A percentile compares a stretch with the other conserved stretches of the same genome.
Evolutionary conservation across 768 basidiomycete species (phyloP).

Genomic region (Suillus sp.): DNA sequence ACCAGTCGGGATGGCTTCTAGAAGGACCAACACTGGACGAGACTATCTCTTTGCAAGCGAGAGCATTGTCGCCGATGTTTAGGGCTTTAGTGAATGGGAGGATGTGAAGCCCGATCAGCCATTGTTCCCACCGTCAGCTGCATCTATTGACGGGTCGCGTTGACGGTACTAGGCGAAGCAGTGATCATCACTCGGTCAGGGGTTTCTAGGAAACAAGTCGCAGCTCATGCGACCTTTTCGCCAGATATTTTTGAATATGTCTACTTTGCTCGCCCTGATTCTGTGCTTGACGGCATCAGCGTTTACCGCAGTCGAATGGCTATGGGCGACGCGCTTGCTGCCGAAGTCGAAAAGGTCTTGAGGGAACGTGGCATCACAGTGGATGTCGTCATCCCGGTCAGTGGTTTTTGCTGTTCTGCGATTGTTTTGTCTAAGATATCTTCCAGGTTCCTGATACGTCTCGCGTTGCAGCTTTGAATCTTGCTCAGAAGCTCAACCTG

Average conservation of each 20-base stretch:
- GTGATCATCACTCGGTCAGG: constrained; percentile 88
- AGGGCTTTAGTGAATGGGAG: constrained; percentile 89
- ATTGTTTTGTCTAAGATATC: neutral
- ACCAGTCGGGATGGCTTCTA: constrained; percentile 83
- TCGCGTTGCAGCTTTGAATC: constrained; percentile 91
- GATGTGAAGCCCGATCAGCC: constrained; percentile 86
- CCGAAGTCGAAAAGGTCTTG: constrained; percentile 78
- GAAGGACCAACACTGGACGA: constrained; percentile 57
- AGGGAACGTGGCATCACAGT: constrained; percentile 66
- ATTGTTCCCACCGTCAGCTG: neutral
- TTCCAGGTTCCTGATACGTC: constrained; percentile 91
- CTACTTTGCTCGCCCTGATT: constrained; percentile 97
- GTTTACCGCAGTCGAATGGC: constrained; percentile 99
- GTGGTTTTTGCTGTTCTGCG: constrained; percentile 11
- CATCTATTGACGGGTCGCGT: constrained; percentile 12
- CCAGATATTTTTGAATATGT: constrained; percentile 99
- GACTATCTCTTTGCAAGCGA: constrained; percentile 95
- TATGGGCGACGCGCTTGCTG: constrained; percentile 95
- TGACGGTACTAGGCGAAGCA: constrained; percentile 70
- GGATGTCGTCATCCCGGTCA: constrained; percentile 97
- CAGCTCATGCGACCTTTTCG: constrained; percentile 74
- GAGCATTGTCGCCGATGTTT: constrained; percentile 93
- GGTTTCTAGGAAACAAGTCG: constrained; percentile 75
- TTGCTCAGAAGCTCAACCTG: constrained; percentile 85
- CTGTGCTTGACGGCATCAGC: constrained; percentile 94